A percentile compares a stretch with the other conserved stretches of the same genome.
Evolutionary conservation across 139 green algal genomes (phyloP).

Genomic region (Tetraselmis chui): DNA sequence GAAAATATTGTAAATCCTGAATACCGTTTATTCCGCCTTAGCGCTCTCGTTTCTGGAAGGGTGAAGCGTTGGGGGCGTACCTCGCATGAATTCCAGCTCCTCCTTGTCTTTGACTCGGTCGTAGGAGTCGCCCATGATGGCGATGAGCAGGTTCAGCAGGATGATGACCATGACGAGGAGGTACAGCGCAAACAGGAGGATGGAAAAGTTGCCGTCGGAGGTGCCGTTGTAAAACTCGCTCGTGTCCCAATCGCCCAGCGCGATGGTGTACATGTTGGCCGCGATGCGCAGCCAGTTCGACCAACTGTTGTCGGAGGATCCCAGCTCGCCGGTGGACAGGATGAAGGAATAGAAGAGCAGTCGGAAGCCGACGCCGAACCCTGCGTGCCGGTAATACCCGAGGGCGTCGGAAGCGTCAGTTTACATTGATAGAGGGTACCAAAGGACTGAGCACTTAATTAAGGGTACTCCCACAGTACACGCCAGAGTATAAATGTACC

Average conservation of each 20-base stretch:
- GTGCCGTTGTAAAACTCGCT: not conserved
- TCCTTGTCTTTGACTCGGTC: constrained; percentile 2
- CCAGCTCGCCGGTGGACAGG: not conserved
- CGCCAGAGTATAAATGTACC: too few species aligned
- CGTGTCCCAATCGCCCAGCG: not conserved
- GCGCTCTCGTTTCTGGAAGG: too few species aligned
- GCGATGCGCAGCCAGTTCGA: not conserved
- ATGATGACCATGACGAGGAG: constrained; percentile 20
- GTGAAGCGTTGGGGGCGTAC: too few species aligned
- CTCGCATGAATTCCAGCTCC: not conserved
- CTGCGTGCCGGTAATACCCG: not conserved
- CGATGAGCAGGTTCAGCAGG: constrained; percentile 29
- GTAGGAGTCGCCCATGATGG: constrained; percentile 28
- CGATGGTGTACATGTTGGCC: not conserved
- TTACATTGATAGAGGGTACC: too few species aligned
- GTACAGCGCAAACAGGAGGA: constrained; percentile 14
- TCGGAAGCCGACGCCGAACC: not conserved
- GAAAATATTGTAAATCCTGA: too few species aligned
- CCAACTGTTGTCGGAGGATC: not conserved
- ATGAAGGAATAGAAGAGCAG: not conserved
- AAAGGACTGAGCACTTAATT: too few species aligned
- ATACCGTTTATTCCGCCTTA: too few species aligned
- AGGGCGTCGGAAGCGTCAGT: too few species aligned
- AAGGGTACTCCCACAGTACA: too few species aligned
- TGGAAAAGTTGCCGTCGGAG: not conserved